phyloP scores from a whole-genome alignment of 2,329 filamentous ascomycete genomes.

The Cordyceps farinosa region DNA sequence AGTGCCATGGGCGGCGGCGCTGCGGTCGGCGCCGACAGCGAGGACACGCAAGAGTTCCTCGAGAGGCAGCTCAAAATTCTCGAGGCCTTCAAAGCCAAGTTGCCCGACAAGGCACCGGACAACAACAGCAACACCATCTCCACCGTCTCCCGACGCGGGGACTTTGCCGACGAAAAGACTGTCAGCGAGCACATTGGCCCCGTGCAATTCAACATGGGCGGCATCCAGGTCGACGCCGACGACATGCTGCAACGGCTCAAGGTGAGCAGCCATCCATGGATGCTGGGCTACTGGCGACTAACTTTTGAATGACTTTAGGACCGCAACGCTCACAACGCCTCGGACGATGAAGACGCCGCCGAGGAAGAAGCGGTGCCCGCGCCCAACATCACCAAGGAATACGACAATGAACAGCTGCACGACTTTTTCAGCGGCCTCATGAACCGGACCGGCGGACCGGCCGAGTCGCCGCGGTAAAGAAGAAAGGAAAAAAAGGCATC shows the following conservation, averaged over 20 bases:
- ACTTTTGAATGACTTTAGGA: conserved; percentile 38
- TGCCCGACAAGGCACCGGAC: conserved; percentile 42
- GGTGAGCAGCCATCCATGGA: conserved; percentile 45
- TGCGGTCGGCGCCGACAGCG: conserved; percentile 34
- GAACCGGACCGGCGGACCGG: conserved; percentile 44
- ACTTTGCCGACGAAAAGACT: conserved; percentile 42
- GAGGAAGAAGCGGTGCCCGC: conserved; percentile 35
- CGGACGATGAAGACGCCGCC: conserved; percentile 41
- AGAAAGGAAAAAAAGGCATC: background rate
- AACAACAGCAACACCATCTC: conserved; percentile 25
- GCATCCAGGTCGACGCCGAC: conserved; percentile 88
- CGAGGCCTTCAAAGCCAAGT: conserved; percentile 59
- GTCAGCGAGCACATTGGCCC: conserved; percentile 83
- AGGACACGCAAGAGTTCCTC: conserved; percentile 75
- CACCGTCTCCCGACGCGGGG: conserved; percentile 26
- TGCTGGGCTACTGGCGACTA: background rate
- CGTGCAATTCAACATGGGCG: conserved; percentile 97
- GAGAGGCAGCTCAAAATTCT: conserved; percentile 70
- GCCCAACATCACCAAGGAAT: conserved; percentile 38
- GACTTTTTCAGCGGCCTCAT: conserved; percentile 59
- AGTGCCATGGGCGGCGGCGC: conserved; percentile 37
- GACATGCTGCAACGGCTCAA: conserved; percentile 86
- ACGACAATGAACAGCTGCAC: conserved; percentile 54
- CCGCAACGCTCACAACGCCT: conserved; percentile 51
- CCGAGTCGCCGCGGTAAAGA: conserved; percentile 23